Conservation (phyloP, 805 yeast species). For the Hanseniaspora lindneri region DNA sequence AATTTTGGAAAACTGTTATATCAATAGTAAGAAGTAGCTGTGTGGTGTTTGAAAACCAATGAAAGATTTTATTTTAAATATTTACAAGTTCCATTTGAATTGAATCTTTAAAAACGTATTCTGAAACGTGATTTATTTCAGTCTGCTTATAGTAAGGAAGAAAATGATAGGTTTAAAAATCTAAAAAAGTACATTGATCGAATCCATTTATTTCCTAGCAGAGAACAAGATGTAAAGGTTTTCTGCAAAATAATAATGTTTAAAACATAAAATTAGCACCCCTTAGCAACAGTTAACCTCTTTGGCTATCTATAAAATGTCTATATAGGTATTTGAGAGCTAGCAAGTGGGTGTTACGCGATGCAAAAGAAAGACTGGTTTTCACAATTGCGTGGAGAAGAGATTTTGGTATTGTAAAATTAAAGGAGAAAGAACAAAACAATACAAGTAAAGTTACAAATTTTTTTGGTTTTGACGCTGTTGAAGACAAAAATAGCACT, state of each 20-base stretch:
- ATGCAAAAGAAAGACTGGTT: conserved; percentile 62
- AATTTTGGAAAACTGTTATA: too few species aligned
- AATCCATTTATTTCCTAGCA: too few species aligned
- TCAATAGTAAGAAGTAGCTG: too few species aligned
- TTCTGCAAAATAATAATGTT: conserved; percentile 28
- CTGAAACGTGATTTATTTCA: too few species aligned
- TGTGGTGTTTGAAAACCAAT: too few species aligned
- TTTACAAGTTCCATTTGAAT: too few species aligned
- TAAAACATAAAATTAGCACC: conserved; percentile 29
- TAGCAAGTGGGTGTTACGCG: conserved; percentile 71
- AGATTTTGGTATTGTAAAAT: conserved; percentile 59
- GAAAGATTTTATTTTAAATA: too few species aligned
- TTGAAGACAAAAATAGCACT: conserved; percentile 62
- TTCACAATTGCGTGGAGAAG: conserved; percentile 85
- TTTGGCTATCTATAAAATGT: conserved; percentile 92
- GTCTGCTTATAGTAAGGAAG: too few species aligned
- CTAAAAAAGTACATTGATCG: too few species aligned
- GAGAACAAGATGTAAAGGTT: too few species aligned
- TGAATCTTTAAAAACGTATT: too few species aligned
- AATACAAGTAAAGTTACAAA: conserved; percentile 37
- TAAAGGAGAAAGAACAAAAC: conserved; percentile 37
- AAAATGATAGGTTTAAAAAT: too few species aligned
- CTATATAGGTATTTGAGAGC: conserved; percentile 82
- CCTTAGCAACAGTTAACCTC: conserved; percentile 45
- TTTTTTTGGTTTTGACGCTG: conserved; percentile 28